Percentiles rank a stretch among this genome's conserved stretches.
These are phyloP conservation scores for Colletotrichum sp. DNA, from an alignment of 2,329 filamentous ascomycete species.

Conservation along the genomic window DNA sequence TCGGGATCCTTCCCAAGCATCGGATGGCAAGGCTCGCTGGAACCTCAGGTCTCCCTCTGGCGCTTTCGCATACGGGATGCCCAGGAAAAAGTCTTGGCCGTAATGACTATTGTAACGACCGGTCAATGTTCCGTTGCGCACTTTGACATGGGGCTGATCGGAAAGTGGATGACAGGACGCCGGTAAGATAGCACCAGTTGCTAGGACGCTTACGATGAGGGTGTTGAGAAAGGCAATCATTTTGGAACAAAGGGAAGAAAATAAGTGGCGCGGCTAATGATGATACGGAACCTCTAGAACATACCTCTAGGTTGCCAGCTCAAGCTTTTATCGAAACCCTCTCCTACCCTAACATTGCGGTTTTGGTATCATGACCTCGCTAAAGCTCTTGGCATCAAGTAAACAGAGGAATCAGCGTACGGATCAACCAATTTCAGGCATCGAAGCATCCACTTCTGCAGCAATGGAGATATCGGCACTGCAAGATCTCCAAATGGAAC, in stretches of 20 bases:
- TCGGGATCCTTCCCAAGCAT: constrained; percentile 41
- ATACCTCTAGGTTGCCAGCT: background rate
- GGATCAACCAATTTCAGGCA: background rate
- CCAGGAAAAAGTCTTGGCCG: constrained; percentile 45
- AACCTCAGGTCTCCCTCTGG: background rate
- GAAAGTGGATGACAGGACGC: background rate
- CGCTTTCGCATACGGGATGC: constrained; percentile 52
- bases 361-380: background rate
- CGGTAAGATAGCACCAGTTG: background rate
- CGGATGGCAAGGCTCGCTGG: constrained; percentile 37
- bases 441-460: background rate
- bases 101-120: background rate
- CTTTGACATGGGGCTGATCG: background rate
- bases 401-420: background rate
- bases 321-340: background rate
- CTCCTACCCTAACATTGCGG: background rate
- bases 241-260: background rate
- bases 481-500: background rate
- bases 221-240: background rate
- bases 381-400: background rate
- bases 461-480: background rate
- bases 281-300: fast-evolving
- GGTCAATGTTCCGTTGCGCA: background rate
- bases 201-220: background rate
- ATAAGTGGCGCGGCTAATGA: background rate